Evolutionary conservation across 78 protist genomes (phyloP).

Genomic region (Dictyostelium firmibasis): DNA sequence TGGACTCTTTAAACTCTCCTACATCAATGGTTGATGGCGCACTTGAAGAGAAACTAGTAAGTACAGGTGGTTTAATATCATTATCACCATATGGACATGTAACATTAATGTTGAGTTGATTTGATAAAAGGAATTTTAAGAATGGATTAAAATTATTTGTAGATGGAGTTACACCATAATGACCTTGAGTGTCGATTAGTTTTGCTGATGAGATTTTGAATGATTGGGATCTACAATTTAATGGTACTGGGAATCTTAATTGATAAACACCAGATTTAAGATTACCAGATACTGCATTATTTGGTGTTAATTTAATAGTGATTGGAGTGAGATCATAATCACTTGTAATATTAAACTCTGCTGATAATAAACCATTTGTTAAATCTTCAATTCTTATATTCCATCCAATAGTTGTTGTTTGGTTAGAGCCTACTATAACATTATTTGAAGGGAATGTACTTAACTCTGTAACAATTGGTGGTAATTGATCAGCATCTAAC

Average conservation of each 20-base stretch:
- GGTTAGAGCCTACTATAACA: no score
- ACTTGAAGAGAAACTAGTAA: neutral
- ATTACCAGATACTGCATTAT: neutral
- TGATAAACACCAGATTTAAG: neutral
- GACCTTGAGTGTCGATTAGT: neutral
- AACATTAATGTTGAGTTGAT: neutral
- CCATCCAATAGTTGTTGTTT: neutral
- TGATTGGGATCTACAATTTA: constrained; percentile 10
- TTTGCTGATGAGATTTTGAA: neutral
- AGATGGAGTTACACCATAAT: neutral
- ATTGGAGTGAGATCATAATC: constrained; percentile 12
- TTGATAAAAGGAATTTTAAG: neutral
- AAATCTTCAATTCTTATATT: constrained; percentile 37
- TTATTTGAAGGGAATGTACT: neutral
- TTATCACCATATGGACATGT: neutral
- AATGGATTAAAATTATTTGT: neutral
- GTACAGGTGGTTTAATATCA: constrained; percentile 7
- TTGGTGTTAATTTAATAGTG: neutral
- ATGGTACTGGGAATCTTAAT: constrained; percentile 10
- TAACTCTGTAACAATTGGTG: neutral
- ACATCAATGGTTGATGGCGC: neutral
- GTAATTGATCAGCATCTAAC: constrained; percentile 25
- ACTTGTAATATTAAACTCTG: neutral
- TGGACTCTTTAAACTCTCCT: neutral
- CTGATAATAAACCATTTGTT: constrained; percentile 4